phyloP scores from a whole-genome alignment of 495 filamentous ascomycete species.

The Cenococcum geophilum region DNA sequence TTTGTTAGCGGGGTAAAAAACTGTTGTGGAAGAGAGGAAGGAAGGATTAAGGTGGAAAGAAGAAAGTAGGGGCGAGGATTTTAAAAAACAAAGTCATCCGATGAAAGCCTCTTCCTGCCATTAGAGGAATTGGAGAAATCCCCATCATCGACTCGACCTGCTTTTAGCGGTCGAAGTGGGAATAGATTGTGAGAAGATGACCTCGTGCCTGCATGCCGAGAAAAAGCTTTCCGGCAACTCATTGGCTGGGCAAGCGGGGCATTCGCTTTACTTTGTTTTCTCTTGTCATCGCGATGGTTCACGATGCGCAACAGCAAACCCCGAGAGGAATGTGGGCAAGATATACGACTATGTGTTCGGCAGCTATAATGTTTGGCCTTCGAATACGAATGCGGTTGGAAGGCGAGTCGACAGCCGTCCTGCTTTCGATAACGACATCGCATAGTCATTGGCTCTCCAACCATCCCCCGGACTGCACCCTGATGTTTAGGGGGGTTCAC shows the following conservation, averaged over 20 bases:
- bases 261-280: neutral
- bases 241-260: no score
- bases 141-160: conserved; percentile 16
- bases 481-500: neutral
- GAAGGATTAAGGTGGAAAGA: neutral
- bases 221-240: no score
- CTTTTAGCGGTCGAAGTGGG: conserved; percentile 17
- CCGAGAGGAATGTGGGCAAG: neutral
- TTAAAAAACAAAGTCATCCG: conserved; percentile 9
- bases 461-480: neutral
- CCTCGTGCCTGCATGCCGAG: no score
- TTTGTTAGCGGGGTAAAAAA: neutral
- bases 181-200: no score
- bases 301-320: no score
- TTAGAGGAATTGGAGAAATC: neutral
- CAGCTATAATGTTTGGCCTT: neutral
- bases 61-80: neutral
- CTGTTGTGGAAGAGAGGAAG: neutral
- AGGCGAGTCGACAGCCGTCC: neutral
- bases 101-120: conserved; percentile 13
- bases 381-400: neutral
- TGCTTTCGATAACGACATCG: neutral
- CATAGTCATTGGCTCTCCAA: neutral
- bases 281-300: neutral
- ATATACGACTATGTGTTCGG: neutral